Evolutionary conservation across 2,329 filamentous ascomycete genomes (phyloP).

Genomic region (Tolypocladium tropicale): DNA sequence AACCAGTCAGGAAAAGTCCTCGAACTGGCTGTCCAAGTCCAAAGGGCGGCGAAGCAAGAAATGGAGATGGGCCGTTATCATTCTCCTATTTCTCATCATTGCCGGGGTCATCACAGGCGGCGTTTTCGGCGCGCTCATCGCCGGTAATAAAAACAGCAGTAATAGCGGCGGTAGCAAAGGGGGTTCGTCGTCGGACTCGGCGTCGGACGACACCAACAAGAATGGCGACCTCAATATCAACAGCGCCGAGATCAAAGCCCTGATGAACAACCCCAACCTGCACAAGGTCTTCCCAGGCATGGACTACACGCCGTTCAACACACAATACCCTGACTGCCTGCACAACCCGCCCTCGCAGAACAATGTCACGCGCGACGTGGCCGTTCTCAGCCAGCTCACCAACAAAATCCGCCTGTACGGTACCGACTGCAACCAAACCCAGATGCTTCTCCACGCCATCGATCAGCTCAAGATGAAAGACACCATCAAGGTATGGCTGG

Average conservation of each 20-base stretch:
- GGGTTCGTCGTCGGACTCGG: constrained; percentile 32
- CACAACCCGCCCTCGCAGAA: constrained; percentile 76
- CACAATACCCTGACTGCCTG: constrained; percentile 80
- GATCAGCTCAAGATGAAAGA: constrained; percentile 59
- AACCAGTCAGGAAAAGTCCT: constrained; percentile 8
- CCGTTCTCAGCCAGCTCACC: constrained; percentile 81
- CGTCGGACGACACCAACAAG: constrained; percentile 45
- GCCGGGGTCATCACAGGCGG: constrained; percentile 64
- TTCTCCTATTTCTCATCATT: constrained; percentile 53
- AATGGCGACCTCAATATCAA: constrained; percentile 66
- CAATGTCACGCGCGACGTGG: constrained; percentile 85
- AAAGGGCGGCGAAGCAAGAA: constrained; percentile 51
- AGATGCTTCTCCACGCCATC: constrained; percentile 83
- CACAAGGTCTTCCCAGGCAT: constrained; percentile 94
- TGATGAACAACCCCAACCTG: constrained; percentile 71
- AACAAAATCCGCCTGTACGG: constrained; percentile 84
- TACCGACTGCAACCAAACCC: constrained; percentile 94
- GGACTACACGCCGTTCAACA: constrained; percentile 88
- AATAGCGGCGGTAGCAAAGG: constrained; percentile 8
- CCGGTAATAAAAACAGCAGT: constrained; percentile 33
- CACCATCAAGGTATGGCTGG: constrained; percentile 81
- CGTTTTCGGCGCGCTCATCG: constrained; percentile 61
- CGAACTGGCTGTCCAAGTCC: constrained; percentile 20
- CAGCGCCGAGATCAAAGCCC: constrained; percentile 66
- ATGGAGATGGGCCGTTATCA: constrained; percentile 59